These are phyloP conservation scores for Botrytis tulipae DNA, from an alignment of 2,329 filamentous ascomycete species.

Conservation along the genomic window DNA sequence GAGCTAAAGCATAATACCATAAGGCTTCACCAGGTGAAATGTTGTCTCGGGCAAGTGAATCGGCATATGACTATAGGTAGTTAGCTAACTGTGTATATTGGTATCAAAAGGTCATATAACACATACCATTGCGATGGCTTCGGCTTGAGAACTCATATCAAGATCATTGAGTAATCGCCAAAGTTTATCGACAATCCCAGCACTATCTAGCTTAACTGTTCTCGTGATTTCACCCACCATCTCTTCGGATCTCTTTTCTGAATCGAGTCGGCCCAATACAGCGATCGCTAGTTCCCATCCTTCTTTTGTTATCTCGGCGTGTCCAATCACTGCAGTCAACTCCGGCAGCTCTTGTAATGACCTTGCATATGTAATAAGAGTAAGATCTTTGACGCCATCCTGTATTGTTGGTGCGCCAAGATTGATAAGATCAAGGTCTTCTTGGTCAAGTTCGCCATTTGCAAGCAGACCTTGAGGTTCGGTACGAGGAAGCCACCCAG, in stretches of 20 bases:
- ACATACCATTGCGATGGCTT: slow-evolving; percentile 77
- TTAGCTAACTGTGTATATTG: slow-evolving; percentile 31
- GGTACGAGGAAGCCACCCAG: slow-evolving; percentile 72
- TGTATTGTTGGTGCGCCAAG: slow-evolving; percentile 56
- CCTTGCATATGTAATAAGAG: slow-evolving; percentile 73
- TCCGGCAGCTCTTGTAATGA: slow-evolving; percentile 56
- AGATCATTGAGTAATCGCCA: slow-evolving; percentile 75
- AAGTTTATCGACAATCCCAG: slow-evolving; percentile 74
- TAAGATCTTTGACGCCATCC: slow-evolving; percentile 73
- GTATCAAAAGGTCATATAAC: slow-evolving; percentile 1
- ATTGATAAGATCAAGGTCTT: slow-evolving; percentile 81
- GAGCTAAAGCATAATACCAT: slow-evolving; percentile 86
- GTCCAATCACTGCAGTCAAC: slow-evolving; percentile 31
- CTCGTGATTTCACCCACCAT: slow-evolving; percentile 71
- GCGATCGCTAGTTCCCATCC: slow-evolving; percentile 91
- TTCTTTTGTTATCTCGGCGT: slow-evolving; percentile 49
- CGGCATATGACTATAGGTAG: slow-evolving; percentile 72
- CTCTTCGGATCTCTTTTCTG: slow-evolving; percentile 66
- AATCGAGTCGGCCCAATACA: slow-evolving; percentile 77
- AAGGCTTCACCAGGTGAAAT: slow-evolving; percentile 82
- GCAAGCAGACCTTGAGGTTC: slow-evolving; percentile 52
- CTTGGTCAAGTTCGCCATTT: slow-evolving; percentile 68
- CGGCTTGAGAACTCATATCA: slow-evolving; percentile 74
- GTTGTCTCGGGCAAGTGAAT: slow-evolving; percentile 68
- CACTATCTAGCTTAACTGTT: slow-evolving; percentile 69